Base-by-base conservation (phyloP, 768 basidiomycete genomes). In the Inosperma sp. region DNA sequence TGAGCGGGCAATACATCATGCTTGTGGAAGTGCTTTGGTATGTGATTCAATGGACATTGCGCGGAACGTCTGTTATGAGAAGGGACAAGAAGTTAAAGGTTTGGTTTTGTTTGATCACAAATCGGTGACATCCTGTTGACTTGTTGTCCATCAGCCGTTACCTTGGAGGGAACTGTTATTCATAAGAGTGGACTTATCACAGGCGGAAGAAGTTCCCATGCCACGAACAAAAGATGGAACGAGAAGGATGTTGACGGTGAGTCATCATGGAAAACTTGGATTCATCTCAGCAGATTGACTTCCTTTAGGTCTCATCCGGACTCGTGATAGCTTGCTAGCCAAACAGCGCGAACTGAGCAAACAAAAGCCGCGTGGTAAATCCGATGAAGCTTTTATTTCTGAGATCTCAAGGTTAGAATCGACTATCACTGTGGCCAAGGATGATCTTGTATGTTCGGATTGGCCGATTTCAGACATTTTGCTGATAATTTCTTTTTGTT, bases 171-270 rank as follows among this genome's bases (percentile, higher is more conserved):
- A 1, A 98, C 94, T 3, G 74, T 99, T 53, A 97, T 99, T 40
- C 96, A 99, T 68, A 94, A 94, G 72, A 93, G 91, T 57, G 96
- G 96, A 54, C 71, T 95, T 40, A 98, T 99, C 63, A 99, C 96
- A 27, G 96, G 96, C 71, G 96, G 96, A 22, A 76, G 82, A 41
- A 90, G 91, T 59, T 79, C 85, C 0, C 84, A 86, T 54, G 77
- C 74, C 39, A 82, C 68, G n/a, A 78, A 77, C 33, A 88, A 89
- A 70, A 93, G 91, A 63, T 97, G 93, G 86, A 91, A 95, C 52
- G 95, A 98, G 65, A 88, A 87, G 59, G 93, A 96, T 58, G 79
- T 97, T 3, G 84, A 91, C 68, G 88, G 93, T 90, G 56, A 35
- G 68, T 59, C 4, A n/a, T 31, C 39, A 21, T 5, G 13, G 45